Base-by-base conservation (phyloP, 768 basidiomycete species). In the Mycena pura region DNA sequence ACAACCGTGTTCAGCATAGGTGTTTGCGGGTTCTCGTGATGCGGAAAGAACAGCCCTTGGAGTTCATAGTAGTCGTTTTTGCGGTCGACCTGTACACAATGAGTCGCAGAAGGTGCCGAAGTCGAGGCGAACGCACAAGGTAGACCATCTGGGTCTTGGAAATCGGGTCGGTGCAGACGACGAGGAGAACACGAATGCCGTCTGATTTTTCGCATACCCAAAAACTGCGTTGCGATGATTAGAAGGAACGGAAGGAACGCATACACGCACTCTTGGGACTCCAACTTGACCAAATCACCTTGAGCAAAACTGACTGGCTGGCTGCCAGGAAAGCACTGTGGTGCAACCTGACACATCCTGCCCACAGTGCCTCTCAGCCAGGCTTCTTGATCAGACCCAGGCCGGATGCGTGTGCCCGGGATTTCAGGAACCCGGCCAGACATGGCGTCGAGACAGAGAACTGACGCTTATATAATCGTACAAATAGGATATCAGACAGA, bases 191-290 rank as follows among this genome's bases (percentile, higher is more conserved):
- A 32, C 97, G 87, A 50, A 99, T 73, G 13, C 97, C 97, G 71
- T 99, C 97, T 13, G 94, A 96, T 80, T 99, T 99, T 80, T 99
- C 97, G 77, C 95, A 97, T 40, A 99, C 97, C 96, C 96, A 99
- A 75, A 92, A 99, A 72, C 96, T 98, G 46, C 47, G 54, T 62
- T 50, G 57, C 17, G 43, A 15, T 43, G 24, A 48, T 11, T 15
- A n/a, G 28, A 46, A 60, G 7, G 28, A 2, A 34, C 15, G 32
- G 21, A 32, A 41, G 17, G 45, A 17, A 3, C 40, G 45, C 45
- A 1, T 61, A 21, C 6, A 79, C 85, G 63, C 74, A 96, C 95
- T 99, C 94, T 79, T 90, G 85, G 17, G 76, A 77, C 76, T 96
- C 93, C 39, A 99, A 81, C 71, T 90, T 87, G 11, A 81, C 80